Conservation (phyloP, 2,329 filamentous ascomycete genomes). For the Chaetomium strumarium region DNA sequence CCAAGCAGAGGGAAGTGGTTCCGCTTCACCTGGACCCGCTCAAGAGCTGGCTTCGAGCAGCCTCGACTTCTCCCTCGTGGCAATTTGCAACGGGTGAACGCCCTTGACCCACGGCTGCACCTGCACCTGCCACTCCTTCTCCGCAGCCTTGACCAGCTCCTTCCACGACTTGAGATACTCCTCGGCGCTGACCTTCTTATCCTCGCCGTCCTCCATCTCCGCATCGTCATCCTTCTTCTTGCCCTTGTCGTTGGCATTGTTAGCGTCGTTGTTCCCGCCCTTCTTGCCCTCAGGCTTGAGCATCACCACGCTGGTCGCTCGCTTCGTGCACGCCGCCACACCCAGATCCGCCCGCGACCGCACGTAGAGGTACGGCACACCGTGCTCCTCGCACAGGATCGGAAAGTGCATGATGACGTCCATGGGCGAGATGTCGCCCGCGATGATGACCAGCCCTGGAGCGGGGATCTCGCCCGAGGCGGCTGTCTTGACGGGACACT, state of each 20-base stretch:
- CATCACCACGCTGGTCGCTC: slow-evolving; percentile 96
- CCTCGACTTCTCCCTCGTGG: slow-evolving; percentile 9
- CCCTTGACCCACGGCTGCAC: slow-evolving; percentile 31
- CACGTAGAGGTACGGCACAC: slow-evolving; percentile 94
- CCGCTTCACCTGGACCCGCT: not conserved
- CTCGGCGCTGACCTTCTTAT: slow-evolving; percentile 47
- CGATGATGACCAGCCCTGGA: slow-evolving; percentile 77
- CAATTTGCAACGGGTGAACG: slow-evolving; percentile 24
- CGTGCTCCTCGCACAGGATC: slow-evolving; percentile 96
- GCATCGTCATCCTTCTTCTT: slow-evolving; percentile 40
- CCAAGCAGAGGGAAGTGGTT: not conserved
- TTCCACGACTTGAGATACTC: slow-evolving; percentile 60
- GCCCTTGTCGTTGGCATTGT: slow-evolving; percentile 32
- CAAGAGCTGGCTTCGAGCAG: slow-evolving; percentile 2
- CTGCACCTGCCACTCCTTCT: slow-evolving; percentile 60
- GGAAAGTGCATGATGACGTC: slow-evolving; percentile 98
- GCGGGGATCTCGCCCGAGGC: slow-evolving; percentile 49
- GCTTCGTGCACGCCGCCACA: slow-evolving; percentile 88
- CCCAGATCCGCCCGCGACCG: slow-evolving; percentile 88
- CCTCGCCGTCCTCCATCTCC: slow-evolving; percentile 40
- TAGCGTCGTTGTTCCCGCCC: slow-evolving; percentile 38
- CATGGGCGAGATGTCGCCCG: slow-evolving; percentile 95
- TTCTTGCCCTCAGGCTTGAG: slow-evolving; percentile 47
- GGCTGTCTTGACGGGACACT: slow-evolving; percentile 64
- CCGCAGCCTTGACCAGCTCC: slow-evolving; percentile 58